Base-by-base conservation (phyloP, 331 rosid genomes). In the Stylosanthes scabra region DNA sequence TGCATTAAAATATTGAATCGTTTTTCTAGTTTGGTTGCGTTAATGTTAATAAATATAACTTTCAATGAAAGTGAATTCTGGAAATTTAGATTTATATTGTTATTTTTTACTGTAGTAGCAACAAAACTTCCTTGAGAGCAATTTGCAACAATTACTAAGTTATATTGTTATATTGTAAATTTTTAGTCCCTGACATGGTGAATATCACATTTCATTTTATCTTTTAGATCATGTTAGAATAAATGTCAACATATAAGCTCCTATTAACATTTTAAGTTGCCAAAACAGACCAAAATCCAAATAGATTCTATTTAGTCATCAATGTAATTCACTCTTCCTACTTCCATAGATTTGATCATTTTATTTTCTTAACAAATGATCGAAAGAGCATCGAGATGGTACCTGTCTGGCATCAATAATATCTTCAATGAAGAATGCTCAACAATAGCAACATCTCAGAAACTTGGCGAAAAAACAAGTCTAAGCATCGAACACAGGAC, bases 401-500 rank as follows among this genome's bases (percentile, higher is more conserved):
- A 74, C 81, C 75, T 74, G 72, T 47, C 63, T 7, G 4, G 67
- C 12, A 40, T 28, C 70, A 46, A 3, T 66, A 16, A 77, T 69
- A 41, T 72, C 77, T 62, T 56, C 63, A 44, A 6, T 2, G 67
- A 71, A 14, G 47, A 65, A 75, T 59, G 42, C 72, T 42, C 71
- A 68, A 40, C 13, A 20, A 59, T 60, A 76, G 72, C 62, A 70
- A 13, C 76, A 65, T 46, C 61, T 62, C 67, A 75, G 31, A 50
- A 68, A 59, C 59, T 49, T 10, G 25, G 63, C 3, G 2, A 25
- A 42, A 60, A 20, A 63, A 49, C 11, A 9, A 27, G 9, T 68
- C 81, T 84, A 75, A 51, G 66, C 25, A 51, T 66, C 37, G 56
- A 75, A 78, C 74, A 71, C 60, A 77, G 55, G 81, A 28, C 68